phyloP scores from a whole-genome alignment of 495 filamentous ascomycete species.

The Penicillium argentinense region DNA sequence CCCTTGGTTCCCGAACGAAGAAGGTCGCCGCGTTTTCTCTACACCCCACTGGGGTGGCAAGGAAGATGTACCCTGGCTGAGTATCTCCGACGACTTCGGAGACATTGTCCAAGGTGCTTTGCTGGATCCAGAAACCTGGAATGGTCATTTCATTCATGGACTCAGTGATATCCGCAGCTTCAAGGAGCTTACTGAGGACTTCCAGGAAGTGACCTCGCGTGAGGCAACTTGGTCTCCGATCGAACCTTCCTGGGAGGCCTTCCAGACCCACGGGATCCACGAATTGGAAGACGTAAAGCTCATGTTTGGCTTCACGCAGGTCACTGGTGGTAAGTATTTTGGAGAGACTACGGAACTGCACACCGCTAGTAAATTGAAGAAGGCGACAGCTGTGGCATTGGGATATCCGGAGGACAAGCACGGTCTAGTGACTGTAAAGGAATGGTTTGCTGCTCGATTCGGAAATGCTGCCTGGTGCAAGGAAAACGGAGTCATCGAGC shows the following conservation, averaged over 20 bases:
- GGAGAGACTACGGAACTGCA: not conserved
- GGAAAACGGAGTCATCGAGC: not conserved
- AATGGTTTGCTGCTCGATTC: slow-evolving; percentile 8
- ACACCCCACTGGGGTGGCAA: slow-evolving; percentile 28
- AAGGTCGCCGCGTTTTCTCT: slow-evolving; percentile 20
- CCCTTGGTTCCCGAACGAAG: slow-evolving; percentile 17
- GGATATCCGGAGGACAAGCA: slow-evolving; percentile 3
- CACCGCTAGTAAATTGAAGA: slow-evolving; percentile 8
- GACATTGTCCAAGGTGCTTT: slow-evolving; percentile 37
- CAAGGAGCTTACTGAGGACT: not conserved
- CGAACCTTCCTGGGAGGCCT: slow-evolving; percentile 9
- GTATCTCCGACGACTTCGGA: slow-evolving; percentile 30
- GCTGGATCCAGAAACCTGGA: slow-evolving; percentile 18
- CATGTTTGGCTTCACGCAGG: slow-evolving; percentile 15
- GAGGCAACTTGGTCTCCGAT: slow-evolving; percentile 1
- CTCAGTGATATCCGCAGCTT: slow-evolving; percentile 2
- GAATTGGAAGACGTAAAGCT: slow-evolving; percentile 17
- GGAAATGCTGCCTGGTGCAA: not conserved
- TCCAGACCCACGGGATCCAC: slow-evolving; percentile 8
- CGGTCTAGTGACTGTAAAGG: not conserved
- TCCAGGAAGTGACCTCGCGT: not conserved
- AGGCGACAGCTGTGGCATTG: slow-evolving; percentile 5
- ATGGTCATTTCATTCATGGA: slow-evolving; percentile 2
- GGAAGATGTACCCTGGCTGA: slow-evolving; percentile 28
- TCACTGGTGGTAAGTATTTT: slow-evolving; percentile 9